Evolutionary conservation across 1,284 basidiomycete species (phyloP), one percentile per base, ranked within the genome.

Genomic region (Ceratobasidium papillatum): DNA sequence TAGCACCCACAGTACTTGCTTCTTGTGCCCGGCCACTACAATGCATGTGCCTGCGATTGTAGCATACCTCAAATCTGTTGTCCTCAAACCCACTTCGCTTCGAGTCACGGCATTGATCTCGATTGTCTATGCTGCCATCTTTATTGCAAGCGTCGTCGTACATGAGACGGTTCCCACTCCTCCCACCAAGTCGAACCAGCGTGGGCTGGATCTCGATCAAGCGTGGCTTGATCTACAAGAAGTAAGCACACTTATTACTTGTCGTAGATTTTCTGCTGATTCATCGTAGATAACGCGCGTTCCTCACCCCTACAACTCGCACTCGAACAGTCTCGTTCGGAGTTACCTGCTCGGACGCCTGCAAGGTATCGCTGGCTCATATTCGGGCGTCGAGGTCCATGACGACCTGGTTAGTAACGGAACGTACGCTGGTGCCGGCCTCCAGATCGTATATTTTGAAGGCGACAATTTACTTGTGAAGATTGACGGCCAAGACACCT

Each of bases 221-320:
- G 90, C 91, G 5, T 90, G 87, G 79, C 81, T 82, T 47, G 90
- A 93, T 77, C 82, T 93, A 47, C 87, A 90, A 77, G 78, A 82
- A 77, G 90, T 89, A 79, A 74, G 85, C 80, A 19, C 51, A 7
- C 47, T 5, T 17, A 14, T 47, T 17, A 9, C 45, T 19, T 17
- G 19, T 17, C 45, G 3, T n/a, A n/a, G n/a, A 19, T 47, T 4
- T 19, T 3, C 3, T 17, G 11, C 45, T 19, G 8, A n/a, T 17
- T 47, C 19, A 59, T 27, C 19, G 7, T 22, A 92, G 90, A 89
- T 94, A 66, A 86, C 92, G 3, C 81, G 85, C 5, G 84, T 86
- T 38, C 92, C 92, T 0, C 92, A 91, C 79, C 89, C 92, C 0
- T 92, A 88, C 82, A 89, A 91, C 79, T 92, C 91, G 0, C 91